phyloP scores from a whole-genome alignment of 2,329 filamentous ascomycete species.

The Diaporthe citriasiana region DNA sequence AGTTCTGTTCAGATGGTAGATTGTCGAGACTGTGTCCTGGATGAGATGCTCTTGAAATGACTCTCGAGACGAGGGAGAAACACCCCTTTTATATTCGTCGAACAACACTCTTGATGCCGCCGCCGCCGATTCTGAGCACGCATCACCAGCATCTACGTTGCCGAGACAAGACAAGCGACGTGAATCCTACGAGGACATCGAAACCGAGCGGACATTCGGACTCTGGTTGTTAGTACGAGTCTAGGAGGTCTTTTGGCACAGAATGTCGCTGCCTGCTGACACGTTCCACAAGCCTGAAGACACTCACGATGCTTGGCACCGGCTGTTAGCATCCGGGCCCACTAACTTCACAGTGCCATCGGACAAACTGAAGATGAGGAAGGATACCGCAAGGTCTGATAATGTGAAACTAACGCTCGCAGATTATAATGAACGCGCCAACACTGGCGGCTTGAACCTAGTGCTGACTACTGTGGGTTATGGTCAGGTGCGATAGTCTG shows the following conservation, averaged over 20 bases:
- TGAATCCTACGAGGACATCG: background rate
- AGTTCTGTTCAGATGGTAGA: background rate
- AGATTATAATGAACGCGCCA: background rate
- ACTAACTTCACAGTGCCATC: background rate
- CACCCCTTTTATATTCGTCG: background rate
- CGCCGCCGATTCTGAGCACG: background rate
- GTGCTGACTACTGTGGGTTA: background rate
- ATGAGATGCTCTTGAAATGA: background rate
- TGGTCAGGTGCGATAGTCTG: background rate
- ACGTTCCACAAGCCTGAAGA: background rate
- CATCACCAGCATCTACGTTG: background rate
- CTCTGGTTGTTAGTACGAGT: background rate
- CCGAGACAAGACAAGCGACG: background rate
- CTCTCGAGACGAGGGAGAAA: background rate
- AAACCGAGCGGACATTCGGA: background rate
- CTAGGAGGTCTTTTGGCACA: background rate
- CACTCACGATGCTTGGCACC: background rate
- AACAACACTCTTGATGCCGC: background rate
- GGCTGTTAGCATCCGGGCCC: background rate
- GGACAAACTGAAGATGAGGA: background rate
- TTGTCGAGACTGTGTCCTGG: background rate
- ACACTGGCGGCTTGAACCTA: background rate
- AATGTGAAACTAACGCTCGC: background rate
- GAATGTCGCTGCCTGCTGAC: background rate
- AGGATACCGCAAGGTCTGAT: background rate